Conservation (phyloP, 768 basidiomycete species). For the Mycena galericulata region DNA sequence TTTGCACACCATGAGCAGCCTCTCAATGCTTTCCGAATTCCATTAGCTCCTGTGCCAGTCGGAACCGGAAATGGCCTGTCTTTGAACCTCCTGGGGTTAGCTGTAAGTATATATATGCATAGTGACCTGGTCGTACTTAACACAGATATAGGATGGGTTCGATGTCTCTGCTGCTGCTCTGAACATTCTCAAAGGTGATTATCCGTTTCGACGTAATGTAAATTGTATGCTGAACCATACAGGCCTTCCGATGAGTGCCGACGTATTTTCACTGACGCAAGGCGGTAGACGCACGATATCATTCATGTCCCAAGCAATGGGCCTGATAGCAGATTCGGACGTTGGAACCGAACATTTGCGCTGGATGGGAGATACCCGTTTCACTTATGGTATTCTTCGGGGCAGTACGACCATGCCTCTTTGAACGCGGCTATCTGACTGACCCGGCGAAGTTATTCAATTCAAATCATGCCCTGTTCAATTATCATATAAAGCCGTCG, state of each 20-base stretch:
- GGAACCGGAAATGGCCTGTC: conserved; percentile 86
- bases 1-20: conserved; percentile 75
- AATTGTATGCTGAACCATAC: not conserved
- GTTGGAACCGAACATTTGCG: conserved; percentile 86
- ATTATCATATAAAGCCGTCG: conserved; percentile 76
- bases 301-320: conserved; percentile 87
- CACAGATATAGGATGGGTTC: conserved; percentile 65
- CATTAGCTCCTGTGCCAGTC: conserved; percentile 83
- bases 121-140: not conserved
- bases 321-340: conserved; percentile 89
- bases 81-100: conserved; percentile 78
- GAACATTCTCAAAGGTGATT: conserved; percentile 83
- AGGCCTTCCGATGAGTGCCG: conserved; percentile 82
- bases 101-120: conserved; percentile 52
- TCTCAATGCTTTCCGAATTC: conserved; percentile 70
- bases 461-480: conserved; percentile 77
- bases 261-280: conserved; percentile 84
- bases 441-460: conserved; percentile 59
- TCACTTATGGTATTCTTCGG: conserved; percentile 76
- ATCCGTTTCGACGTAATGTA: not conserved
- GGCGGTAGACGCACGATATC: conserved; percentile 71
- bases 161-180: conserved; percentile 80
- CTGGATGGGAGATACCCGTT: conserved; percentile 89
- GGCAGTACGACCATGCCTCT: conserved; percentile 61
- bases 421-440: conserved; percentile 2